Conservation (phyloP, 257 asterid species). For the Nicotiana tabacum region DNA sequence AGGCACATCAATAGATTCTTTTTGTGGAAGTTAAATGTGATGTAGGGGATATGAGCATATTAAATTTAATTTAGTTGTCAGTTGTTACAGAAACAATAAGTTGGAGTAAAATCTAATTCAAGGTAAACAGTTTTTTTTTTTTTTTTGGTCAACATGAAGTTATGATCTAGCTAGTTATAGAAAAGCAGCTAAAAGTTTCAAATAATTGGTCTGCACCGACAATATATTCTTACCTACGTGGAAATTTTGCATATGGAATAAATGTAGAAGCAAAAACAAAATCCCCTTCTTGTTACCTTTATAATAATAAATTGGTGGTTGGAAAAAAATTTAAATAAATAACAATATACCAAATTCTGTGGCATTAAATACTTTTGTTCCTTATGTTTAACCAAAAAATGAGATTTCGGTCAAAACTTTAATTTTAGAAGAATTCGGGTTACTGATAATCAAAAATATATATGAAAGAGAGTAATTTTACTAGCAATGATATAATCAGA, state of each 20-base stretch:
- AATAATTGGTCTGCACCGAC: conserved; percentile 5
- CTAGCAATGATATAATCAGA: no score
- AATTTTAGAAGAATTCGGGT: no score
- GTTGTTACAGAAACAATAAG: background rate
- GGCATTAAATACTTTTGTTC: background rate
- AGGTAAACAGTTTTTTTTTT: background rate
- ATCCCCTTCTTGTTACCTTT: background rate
- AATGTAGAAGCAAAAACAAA: background rate
- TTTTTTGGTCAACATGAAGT: background rate
- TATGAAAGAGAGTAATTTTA: no score
- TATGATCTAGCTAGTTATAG: background rate
- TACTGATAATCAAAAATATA: no score
- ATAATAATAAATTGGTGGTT: background rate
- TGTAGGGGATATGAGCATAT: background rate
- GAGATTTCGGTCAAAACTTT: no score
- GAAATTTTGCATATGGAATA: background rate
- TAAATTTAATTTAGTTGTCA: background rate
- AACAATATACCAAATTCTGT: background rate
- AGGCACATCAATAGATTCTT: background rate
- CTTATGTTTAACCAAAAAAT: background rate
- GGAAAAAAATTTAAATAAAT: background rate
- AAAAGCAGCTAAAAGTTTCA: background rate
- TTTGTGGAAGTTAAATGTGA: background rate
- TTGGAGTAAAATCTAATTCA: background rate
- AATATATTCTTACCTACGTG: background rate